Evolutionary conservation across 495 filamentous ascomycete species (phyloP).

Genomic region (Penicillium maclennaniae): DNA sequence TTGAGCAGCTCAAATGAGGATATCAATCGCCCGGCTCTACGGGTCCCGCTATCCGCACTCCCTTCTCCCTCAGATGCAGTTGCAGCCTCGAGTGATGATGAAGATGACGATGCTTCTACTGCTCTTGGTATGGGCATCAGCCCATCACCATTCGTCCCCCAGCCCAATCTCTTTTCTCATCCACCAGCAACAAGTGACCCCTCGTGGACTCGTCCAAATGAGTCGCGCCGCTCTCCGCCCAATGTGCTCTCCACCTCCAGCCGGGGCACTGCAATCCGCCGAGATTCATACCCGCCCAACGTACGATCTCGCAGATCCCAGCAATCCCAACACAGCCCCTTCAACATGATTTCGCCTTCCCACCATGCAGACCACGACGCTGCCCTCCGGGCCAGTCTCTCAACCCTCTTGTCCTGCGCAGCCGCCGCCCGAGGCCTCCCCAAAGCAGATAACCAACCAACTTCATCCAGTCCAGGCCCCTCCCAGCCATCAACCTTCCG

Average conservation of each 20-base stretch:
- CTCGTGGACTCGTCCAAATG: constrained; percentile 46
- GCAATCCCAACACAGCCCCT: constrained; percentile 45
- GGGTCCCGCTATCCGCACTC: constrained; percentile 18
- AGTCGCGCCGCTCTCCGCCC: constrained; percentile 37
- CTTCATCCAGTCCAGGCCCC: constrained; percentile 15
- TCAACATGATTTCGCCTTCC: constrained; percentile 66
- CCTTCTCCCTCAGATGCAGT: constrained; percentile 34
- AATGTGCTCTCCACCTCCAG: constrained; percentile 38
- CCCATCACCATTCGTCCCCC: constrained; percentile 68
- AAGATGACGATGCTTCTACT: constrained; percentile 80
- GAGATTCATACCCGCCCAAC: constrained; percentile 35
- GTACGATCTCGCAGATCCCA: constrained; percentile 26
- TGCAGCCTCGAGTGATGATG: constrained; percentile 54
- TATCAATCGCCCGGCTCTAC: constrained; percentile 38
- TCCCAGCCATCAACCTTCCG: constrained; percentile 38
- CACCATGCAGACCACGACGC: constrained; percentile 88
- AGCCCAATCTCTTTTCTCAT: constrained; percentile 87
- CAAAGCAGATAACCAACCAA: constrained; percentile 51
- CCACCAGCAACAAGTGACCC: constrained; percentile 60
- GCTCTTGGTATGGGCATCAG: constrained; percentile 65
- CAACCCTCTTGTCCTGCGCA: constrained; percentile 89
- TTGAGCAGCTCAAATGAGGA: constrained; percentile 85
- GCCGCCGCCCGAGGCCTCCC: constrained; percentile 80
- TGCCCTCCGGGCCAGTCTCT: constrained; percentile 84
- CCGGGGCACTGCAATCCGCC: constrained; percentile 34